phyloP scores from a whole-genome alignment of 306 rosid species.

The Carpinus viminea region DNA sequence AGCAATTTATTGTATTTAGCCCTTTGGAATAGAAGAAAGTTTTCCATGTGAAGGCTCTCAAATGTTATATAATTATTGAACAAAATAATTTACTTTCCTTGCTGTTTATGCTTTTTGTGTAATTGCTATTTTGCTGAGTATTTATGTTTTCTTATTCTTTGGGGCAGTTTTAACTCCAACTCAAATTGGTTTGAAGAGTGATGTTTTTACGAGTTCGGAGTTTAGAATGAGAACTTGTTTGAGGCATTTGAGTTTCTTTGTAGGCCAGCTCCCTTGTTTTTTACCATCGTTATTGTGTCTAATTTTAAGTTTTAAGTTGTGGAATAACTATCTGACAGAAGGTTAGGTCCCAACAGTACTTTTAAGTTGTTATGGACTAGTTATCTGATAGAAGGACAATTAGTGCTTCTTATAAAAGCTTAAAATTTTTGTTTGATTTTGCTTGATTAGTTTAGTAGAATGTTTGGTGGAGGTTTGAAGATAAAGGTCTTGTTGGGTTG shows the following conservation, averaged over 20 bases:
- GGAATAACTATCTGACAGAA: not conserved
- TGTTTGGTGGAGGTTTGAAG: not conserved
- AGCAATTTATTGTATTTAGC: constrained; percentile 9
- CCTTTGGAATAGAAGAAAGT: not conserved
- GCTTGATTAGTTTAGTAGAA: not conserved
- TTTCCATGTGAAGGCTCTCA: not conserved
- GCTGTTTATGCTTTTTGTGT: not conserved
- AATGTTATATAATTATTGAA: not conserved
- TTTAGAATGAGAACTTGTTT: not conserved
- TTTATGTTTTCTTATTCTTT: not conserved
- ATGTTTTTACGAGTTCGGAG: not conserved
- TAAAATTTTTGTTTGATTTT: not conserved
- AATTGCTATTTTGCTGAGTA: not conserved
- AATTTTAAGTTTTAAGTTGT: not conserved
- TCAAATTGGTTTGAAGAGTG: not conserved
- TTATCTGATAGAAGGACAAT: not conserved
- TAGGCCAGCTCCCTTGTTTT: not conserved
- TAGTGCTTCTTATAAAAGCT: not conserved
- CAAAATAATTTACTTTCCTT: not conserved
- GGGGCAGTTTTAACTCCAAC: not conserved
- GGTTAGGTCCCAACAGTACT: not conserved
- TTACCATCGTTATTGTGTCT: not conserved
- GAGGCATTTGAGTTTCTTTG: not conserved
- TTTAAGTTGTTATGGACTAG: not conserved
- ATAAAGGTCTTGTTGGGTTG: not conserved